Evolutionary conservation across 2,329 filamentous ascomycete species (phyloP).

Genomic region (Lachnellula hyalina): DNA sequence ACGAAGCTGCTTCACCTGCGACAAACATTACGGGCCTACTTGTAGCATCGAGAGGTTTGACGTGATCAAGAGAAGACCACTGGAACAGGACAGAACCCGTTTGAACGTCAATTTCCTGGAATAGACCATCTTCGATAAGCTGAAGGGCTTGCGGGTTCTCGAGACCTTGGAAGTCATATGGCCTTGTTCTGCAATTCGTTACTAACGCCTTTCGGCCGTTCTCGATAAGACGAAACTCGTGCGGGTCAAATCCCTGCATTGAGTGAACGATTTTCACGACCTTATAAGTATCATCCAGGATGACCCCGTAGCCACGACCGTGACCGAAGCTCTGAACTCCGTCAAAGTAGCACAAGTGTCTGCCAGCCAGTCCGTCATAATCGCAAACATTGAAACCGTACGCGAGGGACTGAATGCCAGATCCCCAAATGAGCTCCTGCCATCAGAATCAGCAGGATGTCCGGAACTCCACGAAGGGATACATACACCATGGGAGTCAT

Average conservation of each 20-base stretch:
- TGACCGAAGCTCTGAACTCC: conserved; percentile 6
- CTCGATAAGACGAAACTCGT: conserved; percentile 30
- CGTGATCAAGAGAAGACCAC: conserved; percentile 39
- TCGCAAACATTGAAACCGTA: not conserved
- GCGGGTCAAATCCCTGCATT: conserved; percentile 19
- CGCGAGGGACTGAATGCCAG: not conserved
- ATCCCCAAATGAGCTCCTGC: not conserved
- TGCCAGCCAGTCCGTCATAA: not conserved
- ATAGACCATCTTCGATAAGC: conserved; percentile 21
- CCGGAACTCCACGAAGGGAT: not conserved
- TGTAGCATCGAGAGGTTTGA: not conserved
- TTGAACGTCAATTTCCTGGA: conserved; percentile 43
- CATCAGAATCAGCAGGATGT: not conserved
- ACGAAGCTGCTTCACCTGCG: not conserved
- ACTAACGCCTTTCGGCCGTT: conserved; percentile 27
- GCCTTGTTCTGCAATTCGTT: conserved; percentile 22
- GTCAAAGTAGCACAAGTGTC: not conserved
- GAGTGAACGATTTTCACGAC: conserved; percentile 24
- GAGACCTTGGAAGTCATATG: conserved; percentile 8
- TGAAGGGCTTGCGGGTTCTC: conserved; percentile 20
- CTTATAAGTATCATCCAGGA: conserved; percentile 28
- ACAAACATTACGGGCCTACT: not conserved
- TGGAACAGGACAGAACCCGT: conserved; percentile 44
- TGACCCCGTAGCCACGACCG: conserved; percentile 22
- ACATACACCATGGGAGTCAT: not conserved